A percentile compares a stretch with the other conserved stretches of the same genome.
phyloP scores from a whole-genome alignment of 192 early-diverging fungal species.

The Gamsiella multidivaricata region DNA sequence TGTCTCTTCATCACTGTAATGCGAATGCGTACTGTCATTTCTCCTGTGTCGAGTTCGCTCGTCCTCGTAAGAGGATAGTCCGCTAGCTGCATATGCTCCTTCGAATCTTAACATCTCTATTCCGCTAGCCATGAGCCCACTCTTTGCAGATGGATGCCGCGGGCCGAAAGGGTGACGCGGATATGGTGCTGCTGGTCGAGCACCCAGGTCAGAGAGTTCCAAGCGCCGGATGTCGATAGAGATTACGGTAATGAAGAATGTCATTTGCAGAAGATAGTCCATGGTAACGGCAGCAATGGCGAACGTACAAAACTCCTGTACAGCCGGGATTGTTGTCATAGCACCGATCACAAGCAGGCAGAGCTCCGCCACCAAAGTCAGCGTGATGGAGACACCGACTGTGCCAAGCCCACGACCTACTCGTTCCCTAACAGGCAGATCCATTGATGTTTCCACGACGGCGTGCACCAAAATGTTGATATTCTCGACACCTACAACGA shows the following conservation, averaged over 20 bases:
- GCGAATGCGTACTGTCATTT: slow-evolving; percentile 11
- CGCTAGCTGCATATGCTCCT: neutral
- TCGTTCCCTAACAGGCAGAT: slow-evolving; percentile 78
- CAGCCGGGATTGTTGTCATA: slow-evolving; percentile 64
- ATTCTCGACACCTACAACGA: slow-evolving; percentile 82
- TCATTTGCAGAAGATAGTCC: slow-evolving; percentile 83
- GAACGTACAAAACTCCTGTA: slow-evolving; percentile 84
- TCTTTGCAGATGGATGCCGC: slow-evolving; percentile 17
- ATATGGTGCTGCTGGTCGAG: slow-evolving; percentile 21
- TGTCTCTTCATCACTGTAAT: slow-evolving; percentile 26
- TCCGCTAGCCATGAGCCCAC: neutral
- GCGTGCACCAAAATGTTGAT: slow-evolving; percentile 79
- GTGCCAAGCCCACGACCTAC: slow-evolving; percentile 73
- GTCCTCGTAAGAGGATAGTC: neutral
- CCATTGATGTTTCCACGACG: slow-evolving; percentile 73
- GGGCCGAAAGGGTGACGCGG: slow-evolving; percentile 32
- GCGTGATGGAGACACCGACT: slow-evolving; percentile 74
- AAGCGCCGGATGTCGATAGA: slow-evolving; percentile 85
- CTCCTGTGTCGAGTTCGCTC: slow-evolving; percentile 10
- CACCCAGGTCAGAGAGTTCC: slow-evolving; percentile 55
- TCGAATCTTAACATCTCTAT: slow-evolving; percentile 1
- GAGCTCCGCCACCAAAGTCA: slow-evolving; percentile 67
- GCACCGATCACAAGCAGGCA: slow-evolving; percentile 67
- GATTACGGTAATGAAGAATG: slow-evolving; percentile 82
- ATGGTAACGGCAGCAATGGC: slow-evolving; percentile 73